These are phyloP conservation scores for Nicotiana undulata DNA, from an alignment of 257 asterid genomes.

Conservation along the genomic window DNA sequence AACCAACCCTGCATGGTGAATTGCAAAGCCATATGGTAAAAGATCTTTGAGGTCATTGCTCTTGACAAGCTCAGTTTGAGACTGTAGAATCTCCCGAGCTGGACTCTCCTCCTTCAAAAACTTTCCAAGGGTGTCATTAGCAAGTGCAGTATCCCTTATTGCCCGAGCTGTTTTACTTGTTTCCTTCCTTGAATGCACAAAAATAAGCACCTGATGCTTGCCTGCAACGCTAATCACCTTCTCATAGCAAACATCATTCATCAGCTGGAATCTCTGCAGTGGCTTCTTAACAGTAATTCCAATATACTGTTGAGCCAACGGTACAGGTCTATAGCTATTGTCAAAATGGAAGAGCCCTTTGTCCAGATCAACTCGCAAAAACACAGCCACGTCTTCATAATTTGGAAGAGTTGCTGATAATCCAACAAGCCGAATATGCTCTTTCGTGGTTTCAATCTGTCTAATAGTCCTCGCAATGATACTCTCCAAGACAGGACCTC, in stretches of 20 bases:
- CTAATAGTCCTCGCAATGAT: constrained; percentile 39
- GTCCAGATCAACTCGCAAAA: constrained; percentile 33
- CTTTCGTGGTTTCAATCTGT: constrained; percentile 38
- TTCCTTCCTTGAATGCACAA: constrained; percentile 41
- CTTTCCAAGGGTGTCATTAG: constrained; percentile 35
- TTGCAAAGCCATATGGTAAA: constrained; percentile 38
- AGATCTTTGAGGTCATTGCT: constrained; percentile 41
- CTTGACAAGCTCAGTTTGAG: constrained; percentile 36
- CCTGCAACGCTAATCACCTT: constrained; percentile 35
- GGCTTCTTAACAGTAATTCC: constrained; percentile 40
- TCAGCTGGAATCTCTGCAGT: constrained; percentile 38
- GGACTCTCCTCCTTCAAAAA: constrained; percentile 35
- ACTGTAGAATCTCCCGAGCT: constrained; percentile 33
- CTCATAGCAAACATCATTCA: constrained; percentile 43
- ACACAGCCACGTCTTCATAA: constrained; percentile 35
- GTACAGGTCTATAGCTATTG: constrained; percentile 41
- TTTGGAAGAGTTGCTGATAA: constrained; percentile 42
- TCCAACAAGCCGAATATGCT: constrained; percentile 39
- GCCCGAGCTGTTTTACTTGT: constrained; percentile 42
- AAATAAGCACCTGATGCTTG: constrained; percentile 38
- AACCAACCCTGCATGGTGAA: constrained; percentile 42
- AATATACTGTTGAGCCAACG: constrained; percentile 33
- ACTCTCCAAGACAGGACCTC: constrained; percentile 42
- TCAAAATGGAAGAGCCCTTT: constrained; percentile 39
- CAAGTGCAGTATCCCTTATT: constrained; percentile 35